Conservation (phyloP, 164 flowering plant genomes). For the Macadamia integrifolia region DNA sequence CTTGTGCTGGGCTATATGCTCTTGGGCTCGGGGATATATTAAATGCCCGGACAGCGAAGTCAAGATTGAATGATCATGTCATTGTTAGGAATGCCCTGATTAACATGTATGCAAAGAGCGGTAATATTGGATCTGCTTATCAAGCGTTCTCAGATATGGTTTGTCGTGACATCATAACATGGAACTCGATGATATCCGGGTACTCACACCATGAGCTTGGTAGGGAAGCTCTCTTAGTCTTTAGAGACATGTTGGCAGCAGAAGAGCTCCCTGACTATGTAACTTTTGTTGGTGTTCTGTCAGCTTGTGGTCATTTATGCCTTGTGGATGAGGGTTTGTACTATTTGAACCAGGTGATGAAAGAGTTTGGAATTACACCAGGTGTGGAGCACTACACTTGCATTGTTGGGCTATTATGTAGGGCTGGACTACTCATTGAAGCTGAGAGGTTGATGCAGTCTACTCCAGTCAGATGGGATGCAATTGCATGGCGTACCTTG, state of each 20-base stretch:
- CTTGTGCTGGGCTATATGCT: too few relatives aligned
- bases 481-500: slow-evolving; percentile 2
- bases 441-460: background rate
- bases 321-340: background rate
- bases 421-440: background rate
- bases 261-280: background rate
- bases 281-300: slow-evolving; percentile 3
- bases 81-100: background rate
- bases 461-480: background rate
- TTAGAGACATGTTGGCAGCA: background rate
- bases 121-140: background rate
- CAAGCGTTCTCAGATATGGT: background rate
- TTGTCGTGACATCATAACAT: background rate
- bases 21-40: background rate
- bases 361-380: background rate
- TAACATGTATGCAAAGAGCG: slow-evolving; percentile 1
- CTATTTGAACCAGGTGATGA: background rate
- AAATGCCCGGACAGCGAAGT: background rate
- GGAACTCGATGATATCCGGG: slow-evolving; percentile 6
- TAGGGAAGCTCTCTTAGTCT: background rate
- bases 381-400: background rate
- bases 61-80: background rate
- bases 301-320: background rate
- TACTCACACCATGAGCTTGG: background rate
- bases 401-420: background rate